Base-by-base conservation (phyloP, 2,329 filamentous ascomycete species). In the Albifimbria verrucaria region DNA sequence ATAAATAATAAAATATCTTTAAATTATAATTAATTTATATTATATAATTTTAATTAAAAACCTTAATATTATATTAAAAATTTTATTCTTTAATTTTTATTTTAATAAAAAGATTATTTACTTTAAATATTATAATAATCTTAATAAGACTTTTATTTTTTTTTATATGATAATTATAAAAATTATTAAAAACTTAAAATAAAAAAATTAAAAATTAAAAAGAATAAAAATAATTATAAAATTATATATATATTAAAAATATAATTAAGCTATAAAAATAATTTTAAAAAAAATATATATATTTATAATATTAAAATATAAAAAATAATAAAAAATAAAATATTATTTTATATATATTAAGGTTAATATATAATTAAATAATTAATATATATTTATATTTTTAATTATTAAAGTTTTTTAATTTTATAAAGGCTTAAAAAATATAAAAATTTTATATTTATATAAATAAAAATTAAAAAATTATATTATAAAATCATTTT, bases 61-160 rank as follows among this genome's bases (percentile, higher is more conserved):
- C 21, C 21, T 11, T 43, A 43, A 43, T 17, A 47, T 36, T 11
- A 18, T 18, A 4, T n/a, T 22, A 41, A 11, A 48, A 18, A 32
- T 41, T 36, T 47, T 36, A 28, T 45, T 28, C 17, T 26, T 45
- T 7, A 22, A 23, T 22, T 25, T 52, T 48, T 23, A 48, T 24
- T 4, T 24, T 50, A 43, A 43, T 45, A 50, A n/a, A 36, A 50
- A 49, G 46, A 32, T 25, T 53, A 50, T 32, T 47, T 24, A 39
- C 15, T 11, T 25, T 36, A 28, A 20, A 22, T 48, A 20, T 21
- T n/a, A 45, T 20, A 44, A 9, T 7, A 15, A 4, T 25, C 10
- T n/a, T 47, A 44, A 49, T 11, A 21, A 18, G 11, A 18, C 11
- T 10, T 7, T n/a, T 4, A 3, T 47, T 9, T 25, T 15, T 11